Percentiles rank a stretch among this genome's conserved stretches.
Evolutionary conservation across 805 yeast species (phyloP).

Genomic region (Nematodospora valgi): DNA sequence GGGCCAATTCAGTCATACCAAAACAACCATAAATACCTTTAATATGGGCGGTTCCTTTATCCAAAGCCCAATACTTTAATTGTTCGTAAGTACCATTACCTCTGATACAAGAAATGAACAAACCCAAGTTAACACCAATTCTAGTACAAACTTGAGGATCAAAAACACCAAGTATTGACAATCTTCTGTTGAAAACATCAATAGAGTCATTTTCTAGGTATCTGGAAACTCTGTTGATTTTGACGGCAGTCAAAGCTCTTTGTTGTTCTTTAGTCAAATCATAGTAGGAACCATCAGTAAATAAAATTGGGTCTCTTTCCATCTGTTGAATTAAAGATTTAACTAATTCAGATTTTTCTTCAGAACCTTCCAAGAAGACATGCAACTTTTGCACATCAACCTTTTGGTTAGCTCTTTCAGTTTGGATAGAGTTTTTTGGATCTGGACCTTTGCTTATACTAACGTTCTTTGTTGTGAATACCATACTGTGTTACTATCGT

Average conservation of each 20-base stretch:
- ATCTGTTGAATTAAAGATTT: slow-evolving; percentile 52
- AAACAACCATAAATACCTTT: slow-evolving; percentile 62
- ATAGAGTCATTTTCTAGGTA: slow-evolving; percentile 53
- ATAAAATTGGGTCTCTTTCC: slow-evolving; percentile 65
- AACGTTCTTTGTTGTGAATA: slow-evolving; percentile 14
- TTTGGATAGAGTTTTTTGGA: slow-evolving; percentile 27
- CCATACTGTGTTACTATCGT: slow-evolving; percentile 11
- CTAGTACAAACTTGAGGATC: slow-evolving; percentile 84
- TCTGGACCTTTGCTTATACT: slow-evolving; percentile 23
- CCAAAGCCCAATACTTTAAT: slow-evolving; percentile 75
- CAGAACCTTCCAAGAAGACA: slow-evolving; percentile 38
- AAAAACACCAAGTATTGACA: slow-evolving; percentile 55
- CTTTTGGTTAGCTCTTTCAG: slow-evolving; percentile 30
- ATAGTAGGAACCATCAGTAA: slow-evolving; percentile 51
- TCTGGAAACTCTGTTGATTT: slow-evolving; percentile 57
- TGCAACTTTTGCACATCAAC: slow-evolving; percentile 39
- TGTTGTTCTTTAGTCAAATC: slow-evolving; percentile 55
- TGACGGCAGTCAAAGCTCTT: slow-evolving; percentile 57
- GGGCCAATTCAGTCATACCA: slow-evolving; percentile 65
- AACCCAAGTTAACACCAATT: slow-evolving; percentile 82
- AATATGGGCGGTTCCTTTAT: slow-evolving; percentile 57
- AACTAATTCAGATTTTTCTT: slow-evolving; percentile 43
- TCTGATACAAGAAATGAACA: slow-evolving; percentile 74
- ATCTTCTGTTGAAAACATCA: slow-evolving; percentile 53
- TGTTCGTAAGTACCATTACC: slow-evolving; percentile 90